These are phyloP conservation scores for Fraxinus paxiana DNA, from an alignment of 305 asterid species.

Conservation along the genomic window DNA sequence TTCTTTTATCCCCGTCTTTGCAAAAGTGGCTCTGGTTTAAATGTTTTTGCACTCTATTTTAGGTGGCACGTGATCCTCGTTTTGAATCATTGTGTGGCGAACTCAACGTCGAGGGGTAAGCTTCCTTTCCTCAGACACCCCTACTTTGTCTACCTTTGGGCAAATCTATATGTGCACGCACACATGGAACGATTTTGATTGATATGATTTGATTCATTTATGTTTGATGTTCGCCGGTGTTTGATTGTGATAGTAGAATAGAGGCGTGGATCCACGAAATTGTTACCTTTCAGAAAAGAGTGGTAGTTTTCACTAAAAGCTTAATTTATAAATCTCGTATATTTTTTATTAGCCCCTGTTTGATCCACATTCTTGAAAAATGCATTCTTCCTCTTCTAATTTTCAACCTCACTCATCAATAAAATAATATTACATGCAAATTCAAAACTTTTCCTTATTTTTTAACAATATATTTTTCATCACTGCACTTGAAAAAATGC, in stretches of 20 bases:
- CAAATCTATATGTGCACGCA: neutral
- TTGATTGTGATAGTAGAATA: neutral
- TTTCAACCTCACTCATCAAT: too few relatives aligned
- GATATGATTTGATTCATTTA: neutral
- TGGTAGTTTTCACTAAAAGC: neutral
- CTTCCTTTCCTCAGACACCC: slow-evolving; percentile 15
- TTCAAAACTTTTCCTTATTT: too few relatives aligned
- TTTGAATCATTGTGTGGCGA: slow-evolving; percentile 77
- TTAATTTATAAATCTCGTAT: neutral
- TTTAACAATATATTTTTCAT: too few relatives aligned
- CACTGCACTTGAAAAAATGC: too few relatives aligned
- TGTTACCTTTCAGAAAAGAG: neutral
- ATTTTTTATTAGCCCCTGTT: neutral
- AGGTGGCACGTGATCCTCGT: slow-evolving; percentile 90
- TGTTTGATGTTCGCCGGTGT: neutral
- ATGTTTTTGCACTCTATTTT: slow-evolving; percentile 21
- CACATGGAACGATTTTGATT: neutral
- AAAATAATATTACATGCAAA: too few relatives aligned
- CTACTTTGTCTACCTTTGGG: neutral
- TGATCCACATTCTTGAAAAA: too few relatives aligned
- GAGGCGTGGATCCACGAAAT: neutral
- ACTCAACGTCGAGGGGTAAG: slow-evolving; percentile 69
- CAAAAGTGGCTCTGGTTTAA: slow-evolving; percentile 5
- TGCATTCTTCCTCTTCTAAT: too few relatives aligned
- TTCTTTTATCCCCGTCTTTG: slow-evolving; percentile 5